Percentiles rank a stretch among this genome's conserved stretches.
Conservation (phyloP, 2,329 filamentous ascomycete species). For the Chaetomiaceae sp. region DNA sequence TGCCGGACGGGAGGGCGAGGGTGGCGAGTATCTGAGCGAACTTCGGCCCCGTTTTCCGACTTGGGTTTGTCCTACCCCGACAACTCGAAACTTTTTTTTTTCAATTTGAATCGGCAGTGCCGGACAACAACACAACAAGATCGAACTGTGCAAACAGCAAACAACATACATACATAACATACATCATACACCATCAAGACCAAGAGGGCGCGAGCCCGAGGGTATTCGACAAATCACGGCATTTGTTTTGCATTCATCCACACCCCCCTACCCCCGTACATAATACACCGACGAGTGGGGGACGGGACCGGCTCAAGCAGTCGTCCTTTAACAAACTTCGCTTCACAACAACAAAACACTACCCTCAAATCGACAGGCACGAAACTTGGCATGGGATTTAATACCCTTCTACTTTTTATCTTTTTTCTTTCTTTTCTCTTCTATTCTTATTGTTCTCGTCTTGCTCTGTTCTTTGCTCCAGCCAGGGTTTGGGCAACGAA, state of each 20-base stretch:
- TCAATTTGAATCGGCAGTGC: not conserved
- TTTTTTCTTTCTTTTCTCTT: conserved; percentile 7
- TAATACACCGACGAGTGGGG: conserved; percentile 9
- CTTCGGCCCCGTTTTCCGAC: not conserved
- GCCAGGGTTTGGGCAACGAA: too few relatives aligned
- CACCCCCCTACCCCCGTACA: not conserved
- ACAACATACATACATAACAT: not conserved
- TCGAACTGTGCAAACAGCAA: not conserved
- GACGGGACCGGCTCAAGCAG: conserved; percentile 6
- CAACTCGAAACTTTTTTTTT: not conserved
- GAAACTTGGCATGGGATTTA: too few relatives aligned
- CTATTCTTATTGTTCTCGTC: not conserved
- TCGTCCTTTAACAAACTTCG: not conserved
- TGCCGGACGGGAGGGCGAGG: conserved; percentile 53
- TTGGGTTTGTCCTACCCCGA: too few relatives aligned
- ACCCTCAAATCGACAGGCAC: too few relatives aligned
- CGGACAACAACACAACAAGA: not conserved
- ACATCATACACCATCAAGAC: conserved; percentile 5
- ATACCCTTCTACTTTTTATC: too few relatives aligned
- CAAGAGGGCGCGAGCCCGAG: conserved; percentile 22
- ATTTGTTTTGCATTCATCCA: not conserved
- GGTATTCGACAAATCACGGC: conserved; percentile 1
- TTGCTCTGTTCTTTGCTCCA: not conserved
- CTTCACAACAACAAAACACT: too few relatives aligned
- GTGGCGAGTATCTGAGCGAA: conserved; percentile 43